Evolutionary conservation across 306 rosid genomes (phyloP).

Genomic region (Dalbergia oliveri): DNA sequence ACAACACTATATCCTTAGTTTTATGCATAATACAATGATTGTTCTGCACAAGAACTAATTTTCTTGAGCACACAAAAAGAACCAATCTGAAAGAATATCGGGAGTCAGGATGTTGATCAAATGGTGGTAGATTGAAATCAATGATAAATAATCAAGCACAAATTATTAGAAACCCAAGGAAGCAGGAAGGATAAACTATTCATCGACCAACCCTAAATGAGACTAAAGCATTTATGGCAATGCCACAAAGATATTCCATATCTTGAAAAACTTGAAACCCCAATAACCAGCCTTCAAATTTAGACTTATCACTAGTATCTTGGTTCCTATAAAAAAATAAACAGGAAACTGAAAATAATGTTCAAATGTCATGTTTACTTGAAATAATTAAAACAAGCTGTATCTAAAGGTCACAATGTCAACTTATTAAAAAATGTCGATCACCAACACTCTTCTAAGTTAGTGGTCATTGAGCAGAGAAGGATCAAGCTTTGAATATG

Average conservation of each 20-base stretch:
- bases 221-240: slow-evolving; percentile 31
- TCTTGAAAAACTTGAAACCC: slow-evolving; percentile 49
- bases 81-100: slow-evolving; percentile 4
- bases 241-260: slow-evolving; percentile 42
- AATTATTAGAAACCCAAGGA: slow-evolving; percentile 13
- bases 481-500: slow-evolving; percentile 5
- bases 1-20: background rate
- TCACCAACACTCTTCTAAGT: background rate
- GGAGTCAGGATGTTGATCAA: background rate
- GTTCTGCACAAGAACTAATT: slow-evolving; percentile 16
- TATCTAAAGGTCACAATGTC: background rate
- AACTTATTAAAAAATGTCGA: background rate
- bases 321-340: slow-evolving; percentile 45
- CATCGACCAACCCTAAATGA: slow-evolving; percentile 6
- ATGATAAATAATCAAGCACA: slow-evolving; percentile 34
- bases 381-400: slow-evolving; percentile 3
- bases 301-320: slow-evolving; percentile 39
- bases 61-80: background rate
- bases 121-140: slow-evolving; percentile 19
- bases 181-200: slow-evolving; percentile 25
- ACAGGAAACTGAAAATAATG: slow-evolving; percentile 32
- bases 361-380: slow-evolving; percentile 26
- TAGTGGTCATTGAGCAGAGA: background rate
- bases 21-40: background rate
- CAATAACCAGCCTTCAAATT: slow-evolving; percentile 44